Conservation (phyloP, 768 basidiomycete species). For the Hypholoma sublateritium region DNA sequence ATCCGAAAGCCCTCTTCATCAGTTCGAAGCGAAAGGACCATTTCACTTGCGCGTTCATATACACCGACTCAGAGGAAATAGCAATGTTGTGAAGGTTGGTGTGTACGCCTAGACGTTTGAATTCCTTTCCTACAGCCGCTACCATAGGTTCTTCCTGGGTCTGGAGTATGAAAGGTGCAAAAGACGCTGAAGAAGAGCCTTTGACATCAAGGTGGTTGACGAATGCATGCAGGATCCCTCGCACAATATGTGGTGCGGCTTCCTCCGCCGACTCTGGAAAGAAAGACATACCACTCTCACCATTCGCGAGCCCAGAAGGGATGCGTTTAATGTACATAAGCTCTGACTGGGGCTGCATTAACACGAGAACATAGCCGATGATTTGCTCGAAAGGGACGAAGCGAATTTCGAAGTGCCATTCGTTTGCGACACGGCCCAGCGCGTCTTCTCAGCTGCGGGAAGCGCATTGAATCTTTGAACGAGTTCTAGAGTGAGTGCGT, state of each 20-base stretch:
- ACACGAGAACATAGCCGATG: constrained; percentile 25
- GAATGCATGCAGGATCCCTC: constrained; percentile 28
- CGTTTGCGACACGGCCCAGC: constrained; percentile 16
- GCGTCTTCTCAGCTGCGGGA: no score
- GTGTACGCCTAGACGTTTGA: constrained; percentile 26
- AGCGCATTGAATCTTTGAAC: no score
- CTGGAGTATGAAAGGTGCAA: constrained; percentile 24
- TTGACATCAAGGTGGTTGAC: constrained; percentile 14
- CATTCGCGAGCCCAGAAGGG: constrained; percentile 14
- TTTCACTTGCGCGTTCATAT: not conserved
- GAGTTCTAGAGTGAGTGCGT: no score
- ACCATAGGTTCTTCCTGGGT: constrained; percentile 24
- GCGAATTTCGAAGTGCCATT: constrained; percentile 37
- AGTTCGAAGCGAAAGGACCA: not conserved
- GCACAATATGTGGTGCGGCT: constrained; percentile 30
- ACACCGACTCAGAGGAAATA: not conserved
- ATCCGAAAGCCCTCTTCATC: no score
- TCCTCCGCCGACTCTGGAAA: constrained; percentile 30
- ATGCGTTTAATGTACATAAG: constrained; percentile 24
- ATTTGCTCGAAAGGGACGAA: constrained; percentile 30
- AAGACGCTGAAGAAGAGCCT: not conserved
- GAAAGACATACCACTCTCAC: constrained; percentile 19
- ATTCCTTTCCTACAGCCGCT: constrained; percentile 22
- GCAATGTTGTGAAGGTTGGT: constrained; percentile 20
- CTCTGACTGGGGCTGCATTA: constrained; percentile 21